Evolutionary conservation across 257 asterid species (phyloP).

Genomic region (Rauvolfia tetraphylla): DNA sequence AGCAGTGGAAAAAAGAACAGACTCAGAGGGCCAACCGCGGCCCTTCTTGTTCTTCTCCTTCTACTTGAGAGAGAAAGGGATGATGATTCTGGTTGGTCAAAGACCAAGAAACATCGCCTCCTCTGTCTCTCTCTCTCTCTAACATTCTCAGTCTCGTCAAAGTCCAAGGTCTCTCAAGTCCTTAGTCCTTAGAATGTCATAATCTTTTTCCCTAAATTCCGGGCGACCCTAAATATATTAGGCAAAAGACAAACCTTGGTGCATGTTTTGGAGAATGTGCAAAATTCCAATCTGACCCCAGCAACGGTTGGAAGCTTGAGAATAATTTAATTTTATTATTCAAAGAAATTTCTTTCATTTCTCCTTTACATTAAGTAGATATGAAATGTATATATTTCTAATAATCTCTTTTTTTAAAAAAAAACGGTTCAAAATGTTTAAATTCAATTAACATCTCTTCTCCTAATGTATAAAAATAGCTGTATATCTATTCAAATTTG

Average conservation of each 20-base stretch:
- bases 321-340: too few relatives aligned
- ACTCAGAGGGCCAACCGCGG: neutral
- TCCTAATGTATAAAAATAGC: too few relatives aligned
- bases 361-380: too few relatives aligned
- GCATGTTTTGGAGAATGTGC: constrained; percentile 61
- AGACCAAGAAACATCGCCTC: constrained; percentile 11
- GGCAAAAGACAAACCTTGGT: constrained; percentile 51
- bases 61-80: neutral
- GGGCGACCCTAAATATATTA: constrained; percentile 55
- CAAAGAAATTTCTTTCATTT: too few relatives aligned
- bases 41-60: neutral
- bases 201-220: constrained; percentile 55
- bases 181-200: constrained; percentile 30
- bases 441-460: too few relatives aligned
- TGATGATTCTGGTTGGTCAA: constrained; percentile 19
- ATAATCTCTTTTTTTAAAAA: too few relatives aligned
- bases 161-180: constrained; percentile 30
- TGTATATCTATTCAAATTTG: too few relatives aligned
- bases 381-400: too few relatives aligned
- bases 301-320: constrained; percentile 10
- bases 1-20: neutral
- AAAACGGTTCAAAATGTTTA: too few relatives aligned
- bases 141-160: constrained; percentile 29
- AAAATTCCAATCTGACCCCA: constrained; percentile 52
- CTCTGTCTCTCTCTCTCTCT: neutral